These are phyloP conservation scores for Mucor racemosus DNA, from an alignment of 371 early-diverging fungal species.

Conservation along the genomic window DNA sequence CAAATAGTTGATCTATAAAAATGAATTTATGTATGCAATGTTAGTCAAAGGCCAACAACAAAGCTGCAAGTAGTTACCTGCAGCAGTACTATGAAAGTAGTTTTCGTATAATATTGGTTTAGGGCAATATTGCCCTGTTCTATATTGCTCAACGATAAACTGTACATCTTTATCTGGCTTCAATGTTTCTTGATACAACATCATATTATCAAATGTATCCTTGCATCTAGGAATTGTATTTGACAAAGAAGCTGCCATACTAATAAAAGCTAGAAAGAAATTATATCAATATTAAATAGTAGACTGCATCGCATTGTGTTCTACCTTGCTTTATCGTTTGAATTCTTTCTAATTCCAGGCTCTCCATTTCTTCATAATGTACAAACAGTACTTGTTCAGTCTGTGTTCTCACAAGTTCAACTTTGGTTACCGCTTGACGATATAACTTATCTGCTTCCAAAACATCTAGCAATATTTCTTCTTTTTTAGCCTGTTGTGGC, in stretches of 20 bases:
- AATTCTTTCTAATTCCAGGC: conserved; percentile 61
- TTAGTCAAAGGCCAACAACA: neutral
- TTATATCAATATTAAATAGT: neutral
- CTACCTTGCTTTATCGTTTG: conserved; percentile 62
- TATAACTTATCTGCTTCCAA: conserved; percentile 65
- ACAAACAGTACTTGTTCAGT: conserved; percentile 67
- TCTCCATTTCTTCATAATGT: conserved; percentile 65
- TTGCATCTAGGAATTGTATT: conserved; percentile 61
- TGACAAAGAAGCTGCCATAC: conserved; percentile 66
- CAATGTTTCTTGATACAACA: conserved; percentile 71
- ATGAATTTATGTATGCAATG: neutral
- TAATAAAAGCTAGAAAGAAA: conserved; percentile 57
- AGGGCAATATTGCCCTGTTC: conserved; percentile 71
- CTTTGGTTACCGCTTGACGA: conserved; percentile 56
- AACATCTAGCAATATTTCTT: conserved; percentile 26
- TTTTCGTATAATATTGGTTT: conserved; percentile 66
- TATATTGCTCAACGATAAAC: conserved; percentile 70
- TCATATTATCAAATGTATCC: conserved; percentile 62
- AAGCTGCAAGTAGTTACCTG: conserved; percentile 32
- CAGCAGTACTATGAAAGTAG: conserved; percentile 59
- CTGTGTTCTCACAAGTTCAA: conserved; percentile 63
- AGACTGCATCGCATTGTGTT: neutral
- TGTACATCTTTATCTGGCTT: conserved; percentile 71
- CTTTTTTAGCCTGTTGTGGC: conserved; percentile 16
- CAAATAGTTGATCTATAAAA: conserved; percentile 70